Evolutionary conservation across 352 stramenopile genomes (phyloP).

Genomic region (Phytopythium ostracodes): DNA sequence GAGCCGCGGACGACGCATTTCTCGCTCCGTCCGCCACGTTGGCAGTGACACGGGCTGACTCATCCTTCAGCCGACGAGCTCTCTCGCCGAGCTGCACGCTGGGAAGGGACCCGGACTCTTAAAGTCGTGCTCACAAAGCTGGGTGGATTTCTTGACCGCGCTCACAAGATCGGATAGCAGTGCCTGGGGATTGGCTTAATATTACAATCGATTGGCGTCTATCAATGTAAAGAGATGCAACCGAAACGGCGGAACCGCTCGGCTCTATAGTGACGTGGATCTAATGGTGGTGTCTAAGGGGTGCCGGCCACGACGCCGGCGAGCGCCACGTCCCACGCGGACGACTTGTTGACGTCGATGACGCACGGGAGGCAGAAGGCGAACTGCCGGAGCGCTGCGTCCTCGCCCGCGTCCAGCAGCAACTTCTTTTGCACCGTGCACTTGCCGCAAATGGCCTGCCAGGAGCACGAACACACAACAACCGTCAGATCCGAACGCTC

Average conservation of each 20-base stretch:
- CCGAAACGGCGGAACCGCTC: not conserved
- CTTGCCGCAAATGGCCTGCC: slow-evolving; percentile 36
- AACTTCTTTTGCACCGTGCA: slow-evolving; percentile 51
- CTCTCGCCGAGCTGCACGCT: too few relatives aligned
- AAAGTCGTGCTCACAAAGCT: too few relatives aligned
- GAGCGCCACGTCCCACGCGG: slow-evolving; percentile 38
- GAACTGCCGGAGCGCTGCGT: slow-evolving; percentile 26
- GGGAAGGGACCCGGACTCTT: too few relatives aligned
- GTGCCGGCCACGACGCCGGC: slow-evolving; percentile 13
- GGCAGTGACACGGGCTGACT: too few relatives aligned
- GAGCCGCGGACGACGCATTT: too few relatives aligned
- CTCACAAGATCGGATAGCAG: not conserved
- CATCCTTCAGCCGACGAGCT: too few relatives aligned
- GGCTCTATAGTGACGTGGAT: too few relatives aligned
- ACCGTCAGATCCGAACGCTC: too few relatives aligned
- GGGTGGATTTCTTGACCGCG: too few relatives aligned
- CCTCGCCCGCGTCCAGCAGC: slow-evolving; percentile 25
- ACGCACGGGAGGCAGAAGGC: slow-evolving; percentile 49
- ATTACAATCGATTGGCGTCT: slow-evolving; percentile 4
- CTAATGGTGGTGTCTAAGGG: not conserved
- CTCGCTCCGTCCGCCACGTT: too few relatives aligned
- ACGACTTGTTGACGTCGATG: slow-evolving; percentile 29
- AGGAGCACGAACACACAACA: not conserved
- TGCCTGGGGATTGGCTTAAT: not conserved
- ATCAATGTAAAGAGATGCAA: not conserved